Base-by-base conservation (phyloP, 1,284 basidiomycete genomes). In the Volvariella volvacea region DNA sequence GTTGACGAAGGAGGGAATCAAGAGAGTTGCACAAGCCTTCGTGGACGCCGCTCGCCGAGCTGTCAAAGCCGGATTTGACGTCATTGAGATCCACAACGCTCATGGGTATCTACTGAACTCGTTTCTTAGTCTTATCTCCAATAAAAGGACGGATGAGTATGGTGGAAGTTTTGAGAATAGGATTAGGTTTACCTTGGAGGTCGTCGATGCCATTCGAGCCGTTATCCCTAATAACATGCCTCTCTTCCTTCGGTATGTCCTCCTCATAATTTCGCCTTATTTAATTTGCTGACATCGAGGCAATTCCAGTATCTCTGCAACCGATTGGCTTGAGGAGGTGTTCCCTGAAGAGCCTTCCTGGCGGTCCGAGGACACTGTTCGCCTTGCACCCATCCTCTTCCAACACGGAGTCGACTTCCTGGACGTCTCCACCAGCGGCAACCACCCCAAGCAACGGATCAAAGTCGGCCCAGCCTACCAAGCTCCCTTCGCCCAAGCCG, bases 371-470 rank as follows among this genome's bases (percentile, higher is more conserved):
- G 83, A 86, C 54, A 79, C 74, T 7, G 71, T 73, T 22, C 60
- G 68, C 30, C 61, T 85, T 20, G 70, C 75, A 3, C 59, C 62
- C 20, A 64, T 78, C 50, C 66, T 86, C 2, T 61, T 62, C 19
- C 71, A 75, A 14, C 66, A 72, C n/a, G 82, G 81, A 2, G 70
- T 87, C 34, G 83, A 85, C 55, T 66, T 86, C 33, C 61, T 87
- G 32, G 83, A 88, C 52, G 67, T 83, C 32, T 79, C 76, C n/a
- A 68, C 70, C 1, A 81, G 76, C 4, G 83, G 82, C 1, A 78
- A 72, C 49, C 71, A 73, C 48, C 55, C 65, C 1, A 59, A 67
- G 33, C 74, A 76, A 48, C 60, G 66, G 16, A 54, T 77, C 38
- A 69, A 70, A 12, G 61, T 65, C 1, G 65, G 66, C 0, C 74